A percentile compares a stretch with the other conserved stretches of the same genome.
Conservation (phyloP, 176 grass and related monocot species). For the Sorghum bicolor region DNA sequence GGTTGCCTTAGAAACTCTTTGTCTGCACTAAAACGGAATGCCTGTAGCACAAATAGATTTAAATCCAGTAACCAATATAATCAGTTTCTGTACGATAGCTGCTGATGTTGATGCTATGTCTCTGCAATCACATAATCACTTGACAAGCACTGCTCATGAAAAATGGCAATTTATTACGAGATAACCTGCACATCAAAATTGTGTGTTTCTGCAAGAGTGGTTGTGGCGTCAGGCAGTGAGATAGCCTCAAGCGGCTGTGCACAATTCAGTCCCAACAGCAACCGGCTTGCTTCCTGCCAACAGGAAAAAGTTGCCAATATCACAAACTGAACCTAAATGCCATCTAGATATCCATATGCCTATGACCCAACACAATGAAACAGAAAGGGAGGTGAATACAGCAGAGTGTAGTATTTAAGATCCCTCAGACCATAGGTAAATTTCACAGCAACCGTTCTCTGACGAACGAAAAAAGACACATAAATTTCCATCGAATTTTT, state of each 20-base stretch:
- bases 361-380: background rate
- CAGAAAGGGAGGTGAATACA: background rate
- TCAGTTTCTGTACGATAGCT: background rate
- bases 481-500: background rate
- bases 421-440: background rate
- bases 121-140: background rate
- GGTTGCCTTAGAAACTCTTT: slow-evolving; percentile 65
- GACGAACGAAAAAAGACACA: background rate
- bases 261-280: slow-evolving; percentile 82
- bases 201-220: slow-evolving; percentile 37
- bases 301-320: background rate
- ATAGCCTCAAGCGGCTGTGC: slow-evolving; percentile 52
- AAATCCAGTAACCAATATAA: background rate
- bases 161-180: background rate
- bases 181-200: slow-evolving; percentile 88
- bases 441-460: background rate
- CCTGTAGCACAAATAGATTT: slow-evolving; percentile 42
- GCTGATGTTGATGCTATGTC: background rate
- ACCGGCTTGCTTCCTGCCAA: slow-evolving; percentile 72
- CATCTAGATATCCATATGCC: background rate
- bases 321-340: background rate
- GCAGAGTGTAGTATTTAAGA: background rate
- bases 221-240: slow-evolving; percentile 43
- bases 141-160: background rate
- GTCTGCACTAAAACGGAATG: slow-evolving; percentile 76